Conservation (phyloP, 306 rosid species). For the Sicyos edulis region DNA sequence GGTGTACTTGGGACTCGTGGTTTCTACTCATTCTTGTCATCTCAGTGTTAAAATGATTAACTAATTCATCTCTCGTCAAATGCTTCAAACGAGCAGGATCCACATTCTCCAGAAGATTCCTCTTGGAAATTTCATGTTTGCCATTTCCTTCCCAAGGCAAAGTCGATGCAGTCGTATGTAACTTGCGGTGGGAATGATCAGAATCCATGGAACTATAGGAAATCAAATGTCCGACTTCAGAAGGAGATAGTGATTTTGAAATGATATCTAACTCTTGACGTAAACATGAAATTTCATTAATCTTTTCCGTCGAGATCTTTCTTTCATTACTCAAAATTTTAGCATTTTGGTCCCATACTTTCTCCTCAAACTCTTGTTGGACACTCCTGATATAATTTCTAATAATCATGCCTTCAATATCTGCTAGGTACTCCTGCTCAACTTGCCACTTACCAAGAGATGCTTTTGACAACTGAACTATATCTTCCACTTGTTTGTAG, state of each 20-base stretch:
- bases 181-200: conserved; percentile 41
- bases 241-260: conserved; percentile 41
- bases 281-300: conserved; percentile 52
- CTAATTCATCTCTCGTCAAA: conserved; percentile 47
- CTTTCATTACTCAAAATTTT: conserved; percentile 28
- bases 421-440: conserved; percentile 57
- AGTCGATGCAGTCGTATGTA: conserved; percentile 27
- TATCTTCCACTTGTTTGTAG: conserved; percentile 36
- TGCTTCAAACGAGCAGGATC: conserved; percentile 40
- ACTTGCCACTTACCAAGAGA: conserved; percentile 53
- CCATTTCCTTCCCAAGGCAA: conserved; percentile 54
- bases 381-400: conserved; percentile 41
- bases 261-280: conserved; percentile 57
- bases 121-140: conserved; percentile 43
- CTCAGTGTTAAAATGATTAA: conserved; percentile 35
- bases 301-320: conserved; percentile 39
- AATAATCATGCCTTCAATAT: conserved; percentile 60
- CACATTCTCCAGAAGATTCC: conserved; percentile 33
- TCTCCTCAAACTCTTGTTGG: conserved; percentile 49
- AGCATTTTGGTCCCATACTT: conserved; percentile 29
- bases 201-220: conserved; percentile 67
- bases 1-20: conserved; percentile 67
- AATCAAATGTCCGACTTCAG: conserved; percentile 53
- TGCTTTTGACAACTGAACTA: conserved; percentile 34
- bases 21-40: conserved; percentile 70